These are phyloP conservation scores for Ochetophila trinervis DNA, from an alignment of 306 rosid genomes.

Conservation along the genomic window DNA sequence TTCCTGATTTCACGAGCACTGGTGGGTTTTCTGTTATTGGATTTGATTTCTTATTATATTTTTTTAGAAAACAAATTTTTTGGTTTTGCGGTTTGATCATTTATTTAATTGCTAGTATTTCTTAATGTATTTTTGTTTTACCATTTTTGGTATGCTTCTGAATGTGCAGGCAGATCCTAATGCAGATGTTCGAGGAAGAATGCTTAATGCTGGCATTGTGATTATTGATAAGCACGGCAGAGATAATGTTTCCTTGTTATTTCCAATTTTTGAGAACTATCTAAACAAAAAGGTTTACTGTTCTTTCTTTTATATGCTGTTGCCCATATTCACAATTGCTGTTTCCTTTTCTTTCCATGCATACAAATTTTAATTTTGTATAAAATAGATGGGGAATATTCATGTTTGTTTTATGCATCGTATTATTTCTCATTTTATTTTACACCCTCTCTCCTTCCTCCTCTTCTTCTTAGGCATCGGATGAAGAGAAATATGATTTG, in stretches of 20 bases:
- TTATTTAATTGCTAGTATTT: not conserved
- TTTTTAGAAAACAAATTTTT: not conserved
- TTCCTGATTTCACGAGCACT: constrained; percentile 92
- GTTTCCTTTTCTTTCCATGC: not conserved
- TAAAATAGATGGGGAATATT: not conserved
- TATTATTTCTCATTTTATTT: constrained; percentile 4
- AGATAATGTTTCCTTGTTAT: constrained; percentile 77
- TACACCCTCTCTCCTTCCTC: not conserved
- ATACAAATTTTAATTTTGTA: not conserved
- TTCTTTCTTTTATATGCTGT: constrained; percentile 6
- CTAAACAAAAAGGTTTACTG: constrained; percentile 73
- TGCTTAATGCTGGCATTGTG: constrained; percentile 93
- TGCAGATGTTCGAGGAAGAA: constrained; percentile 91
- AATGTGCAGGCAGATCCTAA: constrained; percentile 90
- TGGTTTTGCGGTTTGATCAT: not conserved
- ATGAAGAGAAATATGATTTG: constrained; percentile 91
- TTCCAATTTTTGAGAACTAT: constrained; percentile 95
- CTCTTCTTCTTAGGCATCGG: constrained; percentile 57
- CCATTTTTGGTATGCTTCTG: constrained; percentile 27
- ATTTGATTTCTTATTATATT: not conserved
- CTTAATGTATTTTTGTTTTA: not conserved
- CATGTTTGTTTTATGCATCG: constrained; percentile 1
- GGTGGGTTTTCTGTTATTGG: constrained; percentile 39
- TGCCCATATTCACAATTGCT: not conserved
- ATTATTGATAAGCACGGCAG: constrained; percentile 93